phyloP scores from a whole-genome alignment of 2,329 filamentous ascomycete species.

The Aspergillus chevalieri region DNA sequence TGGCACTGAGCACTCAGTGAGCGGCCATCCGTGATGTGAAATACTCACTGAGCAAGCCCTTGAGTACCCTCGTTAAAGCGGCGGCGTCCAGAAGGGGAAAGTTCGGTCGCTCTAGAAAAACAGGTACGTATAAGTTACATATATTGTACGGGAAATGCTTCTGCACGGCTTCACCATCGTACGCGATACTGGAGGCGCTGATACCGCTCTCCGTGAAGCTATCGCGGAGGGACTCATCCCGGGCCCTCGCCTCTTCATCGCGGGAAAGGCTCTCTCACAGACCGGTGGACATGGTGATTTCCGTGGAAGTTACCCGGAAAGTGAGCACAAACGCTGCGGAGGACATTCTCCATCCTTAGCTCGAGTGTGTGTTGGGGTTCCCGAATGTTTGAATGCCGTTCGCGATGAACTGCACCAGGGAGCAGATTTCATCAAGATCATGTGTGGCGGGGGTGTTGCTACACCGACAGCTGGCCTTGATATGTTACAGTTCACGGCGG shows the following conservation, averaged over 20 bases:
- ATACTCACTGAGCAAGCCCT: too few species aligned
- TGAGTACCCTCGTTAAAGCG: too few species aligned
- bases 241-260: slow-evolving; percentile 51
- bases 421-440: slow-evolving; percentile 57
- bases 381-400: slow-evolving; percentile 46
- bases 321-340: slow-evolving; percentile 38
- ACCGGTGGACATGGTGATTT: slow-evolving; percentile 53
- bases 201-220: slow-evolving; percentile 38
- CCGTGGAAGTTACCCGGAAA: slow-evolving; percentile 31
- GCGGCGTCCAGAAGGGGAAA: too few species aligned
- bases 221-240: slow-evolving; percentile 49
- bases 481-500: slow-evolving; percentile 49
- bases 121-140: too few species aligned
- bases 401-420: slow-evolving; percentile 51
- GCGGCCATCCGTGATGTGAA: too few species aligned
- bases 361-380: slow-evolving; percentile 49
- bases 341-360: slow-evolving; percentile 21
- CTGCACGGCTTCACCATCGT: slow-evolving; percentile 53
- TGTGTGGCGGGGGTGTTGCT: slow-evolving; percentile 52
- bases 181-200: slow-evolving; percentile 53
- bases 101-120: too few species aligned
- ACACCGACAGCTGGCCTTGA: slow-evolving; percentile 49
- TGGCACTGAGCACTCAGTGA: too few species aligned
- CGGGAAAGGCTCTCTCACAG: slow-evolving; percentile 49
- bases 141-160: slow-evolving; percentile 40